A percentile compares a stretch with the other conserved stretches of the same genome.
phyloP scores from a whole-genome alignment of 2,329 filamentous ascomycete species.

The Aspergillus sp. region DNA sequence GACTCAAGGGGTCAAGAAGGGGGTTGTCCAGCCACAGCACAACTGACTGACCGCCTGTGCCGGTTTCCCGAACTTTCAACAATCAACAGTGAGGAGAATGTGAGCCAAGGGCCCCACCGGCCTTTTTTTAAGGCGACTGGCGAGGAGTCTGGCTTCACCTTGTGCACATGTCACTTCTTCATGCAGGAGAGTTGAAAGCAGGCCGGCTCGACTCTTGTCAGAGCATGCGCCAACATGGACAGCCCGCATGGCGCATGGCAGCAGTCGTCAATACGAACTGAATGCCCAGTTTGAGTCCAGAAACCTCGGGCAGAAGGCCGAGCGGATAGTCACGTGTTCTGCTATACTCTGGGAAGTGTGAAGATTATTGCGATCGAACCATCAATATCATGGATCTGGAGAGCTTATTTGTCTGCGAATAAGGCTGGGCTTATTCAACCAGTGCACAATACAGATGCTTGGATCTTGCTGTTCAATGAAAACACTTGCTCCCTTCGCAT shows the following conservation, averaged over 20 bases:
- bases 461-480: too few relatives aligned
- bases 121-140: too few relatives aligned
- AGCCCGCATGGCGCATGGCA: background rate
- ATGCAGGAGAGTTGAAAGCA: constrained; percentile 5
- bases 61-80: constrained; percentile 31
- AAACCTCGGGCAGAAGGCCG: background rate
- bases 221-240: background rate
- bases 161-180: background rate
- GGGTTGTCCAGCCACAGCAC: background rate
- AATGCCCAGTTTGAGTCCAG: background rate
- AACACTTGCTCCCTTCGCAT: too few relatives aligned
- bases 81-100: background rate
- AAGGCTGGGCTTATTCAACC: too few relatives aligned
- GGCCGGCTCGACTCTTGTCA: background rate
- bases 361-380: too few relatives aligned
- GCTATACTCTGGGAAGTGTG: background rate
- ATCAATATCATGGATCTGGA: too few relatives aligned
- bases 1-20: background rate
- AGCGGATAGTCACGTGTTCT: background rate
- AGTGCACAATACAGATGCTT: too few relatives aligned
- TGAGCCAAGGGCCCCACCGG: background rate
- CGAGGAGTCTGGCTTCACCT: too few relatives aligned
- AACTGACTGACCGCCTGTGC: constrained; percentile 24
- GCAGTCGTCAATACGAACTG: background rate
- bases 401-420: too few relatives aligned